A percentile compares a stretch with the other conserved stretches of the same genome.
Conservation (phyloP, 805 yeast genomes). For the Grigorovia humatica region DNA sequence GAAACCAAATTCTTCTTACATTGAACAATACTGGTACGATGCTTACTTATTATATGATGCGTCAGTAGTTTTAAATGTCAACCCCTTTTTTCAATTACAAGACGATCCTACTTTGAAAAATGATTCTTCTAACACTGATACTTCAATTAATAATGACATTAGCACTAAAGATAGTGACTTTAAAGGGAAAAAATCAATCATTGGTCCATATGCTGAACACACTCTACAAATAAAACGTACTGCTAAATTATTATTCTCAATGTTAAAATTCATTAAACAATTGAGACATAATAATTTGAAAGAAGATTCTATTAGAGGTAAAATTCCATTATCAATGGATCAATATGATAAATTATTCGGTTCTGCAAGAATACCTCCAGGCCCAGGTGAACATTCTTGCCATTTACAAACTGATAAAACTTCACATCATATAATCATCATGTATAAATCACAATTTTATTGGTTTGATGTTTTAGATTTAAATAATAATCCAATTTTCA, state of each 20-base stretch:
- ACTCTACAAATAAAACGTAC: constrained; percentile 64
- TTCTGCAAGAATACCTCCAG: constrained; percentile 76
- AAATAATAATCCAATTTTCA: constrained; percentile 55
- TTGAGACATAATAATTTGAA: constrained; percentile 63
- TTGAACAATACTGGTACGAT: constrained; percentile 93
- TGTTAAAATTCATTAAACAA: constrained; percentile 72
- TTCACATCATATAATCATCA: constrained; percentile 71
- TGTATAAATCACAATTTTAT: constrained; percentile 80
- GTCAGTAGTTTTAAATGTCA: constrained; percentile 82
- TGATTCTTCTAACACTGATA: constrained; percentile 10
- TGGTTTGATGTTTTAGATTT: constrained; percentile 89
- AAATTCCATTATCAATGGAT: constrained; percentile 72
- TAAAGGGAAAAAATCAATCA: constrained; percentile 15
- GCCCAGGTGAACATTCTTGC: constrained; percentile 49
- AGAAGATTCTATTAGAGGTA: constrained; percentile 56
- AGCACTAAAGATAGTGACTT: too few species aligned
- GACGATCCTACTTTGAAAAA: constrained; percentile 66
- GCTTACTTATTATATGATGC: constrained; percentile 79
- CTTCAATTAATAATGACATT: not conserved
- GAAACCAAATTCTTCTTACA: constrained; percentile 60
- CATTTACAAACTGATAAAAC: constrained; percentile 70
- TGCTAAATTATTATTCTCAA: constrained; percentile 64
- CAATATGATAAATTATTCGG: constrained; percentile 84
- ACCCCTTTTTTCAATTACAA: constrained; percentile 82
- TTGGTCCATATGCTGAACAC: constrained; percentile 27